Conservation (phyloP, 1,139 yeast species). For the Taiozyma onychis region DNA sequence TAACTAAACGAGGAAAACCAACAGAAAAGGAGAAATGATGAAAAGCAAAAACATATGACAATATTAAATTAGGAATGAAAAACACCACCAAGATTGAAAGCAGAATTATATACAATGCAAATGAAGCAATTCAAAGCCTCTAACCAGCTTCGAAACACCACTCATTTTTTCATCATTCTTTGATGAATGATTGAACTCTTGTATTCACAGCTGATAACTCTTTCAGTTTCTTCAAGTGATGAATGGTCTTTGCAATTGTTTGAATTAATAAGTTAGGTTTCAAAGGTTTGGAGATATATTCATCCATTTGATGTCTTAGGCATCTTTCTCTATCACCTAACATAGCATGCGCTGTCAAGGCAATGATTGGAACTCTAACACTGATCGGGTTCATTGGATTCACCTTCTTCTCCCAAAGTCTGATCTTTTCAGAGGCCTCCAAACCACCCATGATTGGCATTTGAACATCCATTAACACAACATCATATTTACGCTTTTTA, state of each 20-base stretch:
- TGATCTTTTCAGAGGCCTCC: conserved; percentile 80
- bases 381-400: conserved; percentile 42
- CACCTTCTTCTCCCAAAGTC: conserved; percentile 89
- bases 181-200: conserved; percentile 10
- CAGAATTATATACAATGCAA: not conserved
- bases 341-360: conserved; percentile 91
- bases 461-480: conserved; percentile 90
- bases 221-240: conserved; percentile 40
- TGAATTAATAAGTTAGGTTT: conserved; percentile 80
- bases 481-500: conserved; percentile 53
- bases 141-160: not conserved
- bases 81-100: too few species aligned
- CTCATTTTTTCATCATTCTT: not conserved
- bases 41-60: too few species aligned
- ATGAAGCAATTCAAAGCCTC: not conserved
- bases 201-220: conserved; percentile 20
- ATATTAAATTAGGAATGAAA: too few species aligned
- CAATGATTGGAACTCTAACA: conserved; percentile 81
- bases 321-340: conserved; percentile 80
- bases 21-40: too few species aligned
- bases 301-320: conserved; percentile 87
- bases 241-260: conserved; percentile 80
- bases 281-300: conserved; percentile 79
- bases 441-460: conserved; percentile 97
- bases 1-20: too few species aligned